Conservation (phyloP, 139 green algal species). For the Picochlorum sp. region DNA sequence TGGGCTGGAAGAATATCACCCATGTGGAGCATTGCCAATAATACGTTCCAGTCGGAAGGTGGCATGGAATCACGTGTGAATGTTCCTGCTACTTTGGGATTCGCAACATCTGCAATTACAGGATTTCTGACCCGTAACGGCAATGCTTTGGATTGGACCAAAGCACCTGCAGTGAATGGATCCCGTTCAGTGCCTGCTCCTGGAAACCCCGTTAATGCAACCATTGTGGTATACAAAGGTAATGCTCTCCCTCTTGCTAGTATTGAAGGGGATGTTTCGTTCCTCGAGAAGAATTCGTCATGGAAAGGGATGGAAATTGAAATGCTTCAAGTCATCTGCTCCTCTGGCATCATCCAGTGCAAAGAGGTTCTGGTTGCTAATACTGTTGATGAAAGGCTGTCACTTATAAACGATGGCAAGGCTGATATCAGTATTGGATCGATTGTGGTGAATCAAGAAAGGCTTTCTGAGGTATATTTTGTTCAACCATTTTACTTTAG, state of each 20-base stretch:
- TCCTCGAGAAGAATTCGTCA: background rate
- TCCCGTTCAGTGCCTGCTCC: background rate
- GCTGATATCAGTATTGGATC: constrained; percentile 1
- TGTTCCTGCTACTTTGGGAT: background rate
- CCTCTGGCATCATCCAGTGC: background rate
- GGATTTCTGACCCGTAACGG: background rate
- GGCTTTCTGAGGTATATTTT: background rate
- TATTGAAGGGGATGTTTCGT: background rate
- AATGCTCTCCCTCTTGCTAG: background rate
- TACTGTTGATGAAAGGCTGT: background rate
- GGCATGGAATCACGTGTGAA: background rate
- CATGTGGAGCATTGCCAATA: background rate
- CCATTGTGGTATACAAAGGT: background rate
- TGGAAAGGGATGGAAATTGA: constrained; percentile 4
- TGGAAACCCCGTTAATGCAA: background rate
- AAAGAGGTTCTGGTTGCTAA: background rate
- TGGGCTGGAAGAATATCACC: background rate
- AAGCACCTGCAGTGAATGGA: background rate
- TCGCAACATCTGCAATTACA: background rate
- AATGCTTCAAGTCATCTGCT: background rate
- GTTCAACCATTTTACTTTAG: background rate
- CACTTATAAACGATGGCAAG: background rate
- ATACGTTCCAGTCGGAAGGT: background rate
- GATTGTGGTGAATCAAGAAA: constrained; percentile 2
- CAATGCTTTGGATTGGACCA: background rate